A percentile compares a stretch with the other conserved stretches of the same genome.
These are phyloP conservation scores for Stenocarpella maydis DNA, from an alignment of 2,329 filamentous ascomycete genomes.

Conservation along the genomic window DNA sequence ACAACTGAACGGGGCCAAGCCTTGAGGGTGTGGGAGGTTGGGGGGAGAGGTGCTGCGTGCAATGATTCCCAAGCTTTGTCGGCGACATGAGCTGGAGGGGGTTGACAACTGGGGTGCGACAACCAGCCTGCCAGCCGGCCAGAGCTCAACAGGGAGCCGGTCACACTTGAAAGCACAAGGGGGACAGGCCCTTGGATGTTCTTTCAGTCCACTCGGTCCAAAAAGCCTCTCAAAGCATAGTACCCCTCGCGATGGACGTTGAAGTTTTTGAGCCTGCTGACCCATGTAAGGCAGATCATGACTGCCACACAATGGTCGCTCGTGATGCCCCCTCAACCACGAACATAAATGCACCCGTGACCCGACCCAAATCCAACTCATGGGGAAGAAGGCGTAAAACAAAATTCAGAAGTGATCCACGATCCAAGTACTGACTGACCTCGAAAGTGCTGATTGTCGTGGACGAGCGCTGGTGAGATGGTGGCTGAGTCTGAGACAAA, in stretches of 20 bases:
- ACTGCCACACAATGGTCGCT: not conserved
- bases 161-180: not conserved
- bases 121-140: constrained; percentile 11
- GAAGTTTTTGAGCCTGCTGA: not conserved
- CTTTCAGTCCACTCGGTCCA: constrained; percentile 21
- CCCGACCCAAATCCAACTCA: not conserved
- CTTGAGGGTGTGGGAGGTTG: not conserved
- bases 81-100: not conserved
- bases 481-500: constrained; percentile 29
- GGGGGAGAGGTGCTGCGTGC: not conserved
- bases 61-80: not conserved
- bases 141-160: not conserved
- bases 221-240: not conserved
- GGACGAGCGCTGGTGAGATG: constrained; percentile 7
- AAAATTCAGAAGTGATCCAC: not conserved
- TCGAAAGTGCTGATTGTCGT: constrained; percentile 17
- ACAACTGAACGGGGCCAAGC: not conserved
- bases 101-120: not conserved
- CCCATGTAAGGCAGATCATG: not conserved
- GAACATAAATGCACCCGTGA: not conserved
- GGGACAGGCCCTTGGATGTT: not conserved
- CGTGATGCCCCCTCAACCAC: not conserved
- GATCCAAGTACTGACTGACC: constrained; percentile 34
- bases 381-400: not conserved
- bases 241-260: not conserved